A percentile compares a stretch with the other conserved stretches of the same genome.
Conservation (phyloP, 2,329 filamentous ascomycete genomes). For the Monosporascus ibericus region DNA sequence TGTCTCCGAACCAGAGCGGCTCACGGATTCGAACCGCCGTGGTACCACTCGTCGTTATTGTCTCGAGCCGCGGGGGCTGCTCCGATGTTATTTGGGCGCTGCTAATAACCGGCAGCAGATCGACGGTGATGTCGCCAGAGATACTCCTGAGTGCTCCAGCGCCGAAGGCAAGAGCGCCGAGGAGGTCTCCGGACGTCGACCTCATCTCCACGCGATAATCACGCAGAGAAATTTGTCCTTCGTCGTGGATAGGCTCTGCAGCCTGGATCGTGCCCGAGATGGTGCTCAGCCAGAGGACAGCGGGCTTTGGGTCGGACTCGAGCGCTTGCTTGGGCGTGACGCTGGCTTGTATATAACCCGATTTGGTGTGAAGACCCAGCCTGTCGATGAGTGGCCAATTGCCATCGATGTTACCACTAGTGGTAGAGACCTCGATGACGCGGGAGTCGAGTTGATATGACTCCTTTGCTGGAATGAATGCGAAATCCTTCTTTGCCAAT, state of each 20-base stretch:
- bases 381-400: conserved; percentile 46
- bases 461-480: conserved; percentile 19
- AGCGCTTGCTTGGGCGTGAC: conserved; percentile 36
- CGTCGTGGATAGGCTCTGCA: conserved; percentile 32
- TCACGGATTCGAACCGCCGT: conserved; percentile 35
- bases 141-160: conserved; percentile 31
- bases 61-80: conserved; percentile 28
- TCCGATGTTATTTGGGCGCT: conserved; percentile 8
- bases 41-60: conserved; percentile 38
- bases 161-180: conserved; percentile 34
- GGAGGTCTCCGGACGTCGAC: conserved; percentile 40
- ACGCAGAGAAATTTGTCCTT: conserved; percentile 32
- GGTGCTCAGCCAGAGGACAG: conserved; percentile 34
- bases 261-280: conserved; percentile 38
- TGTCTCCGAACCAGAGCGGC: conserved; percentile 33
- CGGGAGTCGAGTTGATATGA: conserved; percentile 38
- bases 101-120: conserved; percentile 38
- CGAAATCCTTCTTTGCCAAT: conserved; percentile 8
- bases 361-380: conserved; percentile 37
- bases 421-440: conserved; percentile 34
- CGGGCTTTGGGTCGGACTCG: conserved; percentile 28
- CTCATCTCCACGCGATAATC: conserved; percentile 40
- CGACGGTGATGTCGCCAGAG: conserved; percentile 34
- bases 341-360: conserved; percentile 35
- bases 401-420: conserved; percentile 38